Conservation (phyloP, 768 basidiomycete species). For the Lactarius hengduanensis region DNA sequence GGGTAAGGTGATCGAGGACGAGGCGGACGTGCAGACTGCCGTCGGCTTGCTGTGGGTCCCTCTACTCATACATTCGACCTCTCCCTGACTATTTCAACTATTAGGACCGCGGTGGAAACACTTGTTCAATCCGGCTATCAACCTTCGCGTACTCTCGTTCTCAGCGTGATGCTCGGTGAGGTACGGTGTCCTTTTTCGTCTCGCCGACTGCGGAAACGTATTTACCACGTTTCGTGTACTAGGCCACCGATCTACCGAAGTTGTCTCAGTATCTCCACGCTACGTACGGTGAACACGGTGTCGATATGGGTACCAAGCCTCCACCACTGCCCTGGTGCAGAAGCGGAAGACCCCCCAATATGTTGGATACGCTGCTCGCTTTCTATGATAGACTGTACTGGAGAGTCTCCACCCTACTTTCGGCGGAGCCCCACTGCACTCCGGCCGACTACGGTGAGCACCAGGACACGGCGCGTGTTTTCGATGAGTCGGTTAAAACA, state of each 20-base stretch:
- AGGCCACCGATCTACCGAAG: conserved; percentile 9
- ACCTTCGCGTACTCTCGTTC: conserved; percentile 10
- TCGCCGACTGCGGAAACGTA: neutral
- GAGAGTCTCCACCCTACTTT: neutral
- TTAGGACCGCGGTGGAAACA: conserved; percentile 7
- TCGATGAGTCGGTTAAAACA: neutral
- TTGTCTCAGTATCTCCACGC: conserved; percentile 4
- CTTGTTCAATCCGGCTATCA: conserved; percentile 11
- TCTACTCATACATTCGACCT: neutral
- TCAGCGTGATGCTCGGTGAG: conserved; percentile 15
- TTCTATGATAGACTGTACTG: neutral
- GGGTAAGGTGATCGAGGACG: neutral
- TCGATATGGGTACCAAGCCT: neutral
- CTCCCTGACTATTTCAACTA: neutral
- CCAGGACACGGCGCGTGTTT: neutral
- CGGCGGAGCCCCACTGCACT: too few species aligned
- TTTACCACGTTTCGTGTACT: neutral
- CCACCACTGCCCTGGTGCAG: neutral
- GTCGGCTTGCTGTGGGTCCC: conserved; percentile 11
- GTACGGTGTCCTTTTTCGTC: neutral
- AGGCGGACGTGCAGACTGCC: conserved; percentile 6
- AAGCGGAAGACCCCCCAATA: neutral
- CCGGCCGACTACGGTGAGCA: conserved; percentile 7
- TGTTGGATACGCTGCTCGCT: neutral
- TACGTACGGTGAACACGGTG: neutral